Evolutionary conservation across 73 alveolate species (phyloP).

Genomic region (Chromera velia): DNA sequence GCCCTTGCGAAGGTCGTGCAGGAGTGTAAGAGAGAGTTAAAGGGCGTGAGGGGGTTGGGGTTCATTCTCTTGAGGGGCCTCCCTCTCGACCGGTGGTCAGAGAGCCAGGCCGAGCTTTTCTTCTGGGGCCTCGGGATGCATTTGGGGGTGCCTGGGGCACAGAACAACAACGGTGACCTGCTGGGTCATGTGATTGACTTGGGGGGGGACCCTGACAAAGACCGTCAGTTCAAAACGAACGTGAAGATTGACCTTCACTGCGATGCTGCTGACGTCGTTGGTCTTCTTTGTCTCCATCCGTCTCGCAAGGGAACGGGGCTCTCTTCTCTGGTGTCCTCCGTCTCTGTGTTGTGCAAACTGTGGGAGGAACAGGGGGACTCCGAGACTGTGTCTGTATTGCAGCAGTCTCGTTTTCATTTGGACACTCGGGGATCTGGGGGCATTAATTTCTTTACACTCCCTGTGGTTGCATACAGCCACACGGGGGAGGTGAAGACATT

Average conservation of each 20-base stretch:
- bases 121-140: background rate
- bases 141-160: background rate
- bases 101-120: background rate
- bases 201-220: background rate
- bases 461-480: background rate
- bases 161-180: background rate
- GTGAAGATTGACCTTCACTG: background rate
- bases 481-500: conserved; percentile 1
- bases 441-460: background rate
- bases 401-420: background rate
- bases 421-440: background rate
- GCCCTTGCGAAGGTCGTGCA: too few species aligned
- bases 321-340: background rate
- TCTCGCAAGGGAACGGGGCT: background rate
- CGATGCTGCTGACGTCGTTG: conserved; percentile 1
- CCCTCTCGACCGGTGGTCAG: background rate
- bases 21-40: too few species aligned
- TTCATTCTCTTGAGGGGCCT: background rate
- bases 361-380: background rate
- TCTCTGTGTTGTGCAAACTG: background rate
- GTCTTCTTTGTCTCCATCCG: background rate
- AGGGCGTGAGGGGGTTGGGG: too few species aligned
- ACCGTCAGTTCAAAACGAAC: background rate
- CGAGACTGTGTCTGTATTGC: too few species aligned
- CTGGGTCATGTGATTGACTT: background rate